Evolutionary conservation across 179 eudicot species (phyloP).

Genomic region (Actinidia arguta): DNA sequence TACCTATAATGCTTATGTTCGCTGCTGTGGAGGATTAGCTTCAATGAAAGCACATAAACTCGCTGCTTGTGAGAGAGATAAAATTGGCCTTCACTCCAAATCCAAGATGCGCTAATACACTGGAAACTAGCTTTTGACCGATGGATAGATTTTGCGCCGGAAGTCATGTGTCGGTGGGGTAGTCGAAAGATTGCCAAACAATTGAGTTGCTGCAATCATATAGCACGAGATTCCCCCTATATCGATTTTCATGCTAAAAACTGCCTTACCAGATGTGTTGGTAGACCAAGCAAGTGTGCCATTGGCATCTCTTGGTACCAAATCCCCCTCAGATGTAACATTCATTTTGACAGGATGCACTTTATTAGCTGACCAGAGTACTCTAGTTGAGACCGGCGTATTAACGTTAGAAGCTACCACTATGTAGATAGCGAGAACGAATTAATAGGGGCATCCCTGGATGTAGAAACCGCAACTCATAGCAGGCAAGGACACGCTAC

Average conservation of each 20-base stretch:
- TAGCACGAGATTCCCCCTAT: neutral
- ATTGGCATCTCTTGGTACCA: too few species aligned
- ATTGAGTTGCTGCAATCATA: neutral
- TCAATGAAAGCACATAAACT: slow-evolving; percentile 9
- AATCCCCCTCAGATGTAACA: too few species aligned
- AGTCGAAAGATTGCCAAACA: neutral
- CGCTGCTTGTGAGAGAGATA: neutral
- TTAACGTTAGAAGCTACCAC: too few species aligned
- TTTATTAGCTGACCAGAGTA: too few species aligned
- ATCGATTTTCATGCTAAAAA: neutral
- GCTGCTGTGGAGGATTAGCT: slow-evolving; percentile 1
- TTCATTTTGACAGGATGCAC: too few species aligned
- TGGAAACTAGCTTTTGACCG: neutral
- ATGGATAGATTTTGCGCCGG: neutral
- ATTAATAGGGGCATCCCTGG: too few species aligned
- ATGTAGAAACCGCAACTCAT: too few species aligned
- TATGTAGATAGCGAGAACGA: too few species aligned
- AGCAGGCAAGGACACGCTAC: too few species aligned
- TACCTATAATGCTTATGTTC: too few species aligned
- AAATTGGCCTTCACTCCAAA: neutral
- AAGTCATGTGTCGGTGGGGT: slow-evolving; percentile 5
- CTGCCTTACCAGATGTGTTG: slow-evolving; percentile 1
- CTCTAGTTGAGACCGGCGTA: too few species aligned
- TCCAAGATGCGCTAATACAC: neutral
- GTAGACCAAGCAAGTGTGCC: slow-evolving; percentile 9